Evolutionary conservation across 768 basidiomycete species (phyloP), one percentile per base, ranked within the genome.

Genomic region (Hericium rajendrae): DNA sequence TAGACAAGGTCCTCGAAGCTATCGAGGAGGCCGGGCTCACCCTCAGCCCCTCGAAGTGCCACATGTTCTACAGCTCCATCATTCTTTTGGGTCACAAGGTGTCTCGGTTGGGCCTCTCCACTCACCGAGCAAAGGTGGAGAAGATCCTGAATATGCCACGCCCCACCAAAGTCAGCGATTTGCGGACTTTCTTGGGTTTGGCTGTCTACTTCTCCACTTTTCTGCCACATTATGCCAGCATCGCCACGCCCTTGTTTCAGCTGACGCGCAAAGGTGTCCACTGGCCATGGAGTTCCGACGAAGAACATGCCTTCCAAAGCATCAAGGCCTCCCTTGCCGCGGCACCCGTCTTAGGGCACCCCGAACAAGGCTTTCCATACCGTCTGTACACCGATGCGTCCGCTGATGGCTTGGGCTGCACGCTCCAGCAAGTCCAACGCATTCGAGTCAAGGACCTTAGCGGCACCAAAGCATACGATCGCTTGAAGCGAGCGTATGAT

Each of bases 201-300:
- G 68, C 71, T 28, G 71, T 73, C 0, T 75, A 74, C 51, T 74
- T 74, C 57, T 62, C 72, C 0, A 32, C 62, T 0, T 76, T 70
- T 58, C 69, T 75, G 12, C 72, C 70, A 3, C 70, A 60, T 48
- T 75, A 73, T 57, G 61, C 74, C 0, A 66, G 62, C 56, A 69
- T 73, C 0, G 71, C 67, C 0, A 43, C 62, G 0, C 75, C 73
- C 0, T 59, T 74, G 3, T 75, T 75, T 49, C 49, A 59, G 11
- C 65, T 75, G 2, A 54, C 73, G 2, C 65, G 66, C 24, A 72
- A 73, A 55, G 69, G 57, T 22, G 22, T 22, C 2, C 22, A 22
- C 2, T 22, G 22, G 22, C 2, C 22, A 2, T 22, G 22, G 22
- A 0, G 61, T 24, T 0, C 26, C 1, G 57, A 57, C 2, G 60